These are phyloP conservation scores for Hansfordia pulvinata DNA, from an alignment of 2,329 filamentous ascomycete genomes.

Conservation along the genomic window DNA sequence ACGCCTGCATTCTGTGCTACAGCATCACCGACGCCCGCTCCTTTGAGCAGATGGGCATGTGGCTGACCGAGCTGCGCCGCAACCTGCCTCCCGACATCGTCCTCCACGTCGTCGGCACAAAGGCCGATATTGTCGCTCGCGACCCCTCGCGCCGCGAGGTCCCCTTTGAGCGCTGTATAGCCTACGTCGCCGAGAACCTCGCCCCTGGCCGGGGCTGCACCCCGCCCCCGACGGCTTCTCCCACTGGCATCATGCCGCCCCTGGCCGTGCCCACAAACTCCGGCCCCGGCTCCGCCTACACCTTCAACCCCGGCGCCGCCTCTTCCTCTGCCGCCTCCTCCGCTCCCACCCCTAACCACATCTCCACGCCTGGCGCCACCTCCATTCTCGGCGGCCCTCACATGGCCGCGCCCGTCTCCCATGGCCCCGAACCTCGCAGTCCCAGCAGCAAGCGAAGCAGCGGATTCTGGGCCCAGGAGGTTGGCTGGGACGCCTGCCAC, in stretches of 20 bases:
- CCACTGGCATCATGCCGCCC: conserved; percentile 15
- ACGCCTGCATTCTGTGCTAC: conserved; percentile 89
- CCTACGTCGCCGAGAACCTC: conserved; percentile 86
- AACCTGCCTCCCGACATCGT: conserved; percentile 70
- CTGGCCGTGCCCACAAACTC: conserved; percentile 11
- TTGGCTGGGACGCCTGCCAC: conserved; percentile 94
- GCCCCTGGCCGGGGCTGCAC: conserved; percentile 57
- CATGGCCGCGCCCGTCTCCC: conserved; percentile 8
- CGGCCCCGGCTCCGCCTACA: conserved; percentile 12
- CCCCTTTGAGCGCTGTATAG: conserved; percentile 89
- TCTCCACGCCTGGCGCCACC: conserved; percentile 3
- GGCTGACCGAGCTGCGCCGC: conserved; percentile 72
- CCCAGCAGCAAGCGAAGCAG: conserved; percentile 54
- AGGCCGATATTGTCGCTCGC: conserved; percentile 77
- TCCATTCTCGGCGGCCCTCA: conserved; percentile 24
- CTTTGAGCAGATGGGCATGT: conserved; percentile 84
- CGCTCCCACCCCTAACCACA: conserved; percentile 5
- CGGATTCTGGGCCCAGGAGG: conserved; percentile 82
- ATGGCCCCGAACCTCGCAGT: conserved; percentile 41
- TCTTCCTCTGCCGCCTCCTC: conserved; percentile 2
- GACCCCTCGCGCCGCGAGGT: conserved; percentile 72
- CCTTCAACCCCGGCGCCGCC: too few relatives aligned
- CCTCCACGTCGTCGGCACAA: conserved; percentile 89
- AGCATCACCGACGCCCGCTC: conserved; percentile 78
- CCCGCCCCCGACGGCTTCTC: conserved; percentile 49